Percentiles rank a stretch among this genome's conserved stretches.
Conservation (phyloP, 2,329 filamentous ascomycete species). For the Diaporthe sp. region DNA sequence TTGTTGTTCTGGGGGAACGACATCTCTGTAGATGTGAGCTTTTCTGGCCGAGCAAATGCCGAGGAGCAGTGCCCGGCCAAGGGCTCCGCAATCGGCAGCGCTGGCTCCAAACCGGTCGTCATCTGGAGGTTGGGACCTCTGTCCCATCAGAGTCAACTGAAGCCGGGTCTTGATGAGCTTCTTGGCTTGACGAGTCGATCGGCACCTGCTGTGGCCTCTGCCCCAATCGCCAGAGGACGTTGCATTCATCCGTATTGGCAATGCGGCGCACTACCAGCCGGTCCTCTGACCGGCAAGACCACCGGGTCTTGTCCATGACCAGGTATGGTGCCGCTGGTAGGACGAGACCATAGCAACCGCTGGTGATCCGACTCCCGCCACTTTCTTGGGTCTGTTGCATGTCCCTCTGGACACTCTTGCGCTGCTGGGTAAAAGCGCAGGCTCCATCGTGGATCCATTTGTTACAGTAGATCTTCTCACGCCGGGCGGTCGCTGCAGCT, state of each 20-base stretch:
- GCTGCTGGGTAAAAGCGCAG: too few species aligned
- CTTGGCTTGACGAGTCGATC: background rate
- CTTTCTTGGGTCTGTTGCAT: too few species aligned
- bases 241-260: background rate
- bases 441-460: too few species aligned
- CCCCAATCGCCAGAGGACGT: background rate
- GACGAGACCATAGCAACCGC: too few species aligned
- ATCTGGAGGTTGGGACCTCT: background rate
- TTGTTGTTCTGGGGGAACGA: slow-evolving; percentile 36
- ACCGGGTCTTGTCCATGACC: background rate
- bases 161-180: background rate
- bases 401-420: too few species aligned
- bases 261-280: background rate
- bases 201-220: background rate
- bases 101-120: too few species aligned
- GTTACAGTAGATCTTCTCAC: too few species aligned
- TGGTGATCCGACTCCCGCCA: too few species aligned
- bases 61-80: background rate
- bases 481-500: too few species aligned
- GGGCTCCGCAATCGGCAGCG: background rate
- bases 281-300: background rate
- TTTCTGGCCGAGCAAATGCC: background rate
- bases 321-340: background rate
- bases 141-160: background rate
- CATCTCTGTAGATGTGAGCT: slow-evolving; percentile 1